Base-by-base conservation (phyloP, 2,329 filamentous ascomycete genomes). In the Aspergillus fructus region DNA sequence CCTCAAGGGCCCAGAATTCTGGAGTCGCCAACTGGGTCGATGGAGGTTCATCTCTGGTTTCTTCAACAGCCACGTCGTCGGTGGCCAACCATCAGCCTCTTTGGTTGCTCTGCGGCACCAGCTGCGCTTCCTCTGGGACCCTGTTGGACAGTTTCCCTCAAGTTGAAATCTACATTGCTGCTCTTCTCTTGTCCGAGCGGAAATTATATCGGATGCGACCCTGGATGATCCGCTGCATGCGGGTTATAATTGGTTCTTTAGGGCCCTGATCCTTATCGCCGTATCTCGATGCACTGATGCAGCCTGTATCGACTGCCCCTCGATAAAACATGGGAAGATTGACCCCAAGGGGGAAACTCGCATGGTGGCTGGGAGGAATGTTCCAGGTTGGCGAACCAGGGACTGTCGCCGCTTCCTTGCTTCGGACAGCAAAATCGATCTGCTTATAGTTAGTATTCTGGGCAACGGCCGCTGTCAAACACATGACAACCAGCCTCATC, bases 61-160 rank as follows among this genome's bases (percentile, higher is more conserved):
- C 49, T 42, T 47, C 33, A 13, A 12, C 34, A 37, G 34, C 34
- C 15, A 37, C 27, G 27, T 30, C 27, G 27, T 37, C 34, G 30
- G 21, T 46, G 30, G 41, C 51, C 56, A 48, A 51, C 46, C 51
- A 58, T 23, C 23, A 34, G 42, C 49, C 41, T n/a, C 27, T 46
- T 42, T 51, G n/a, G 46, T 41, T 37, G 34, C 9, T 13, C 34
- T 37, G 12, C 15, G 46, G 47, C 55, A 54, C 57, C 60, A 62
- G 58, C 49, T 57, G 53, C 46, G 40, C 40, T n/a, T 49, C 30
- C 49, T 19, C 55, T 58, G 49, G 37, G 40, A 43, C 54, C 45
- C 56, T 33, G 60, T 60, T 60, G 58, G 58, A 62, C 58, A 49
- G 27, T 30, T 30, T 9, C 27, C 11, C 8, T 9, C 27, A 30